Evolutionary conservation across 192 early-diverging fungal species (phyloP), one percentile per base, ranked within the genome.

Genomic region (Coemansia sp.): DNA sequence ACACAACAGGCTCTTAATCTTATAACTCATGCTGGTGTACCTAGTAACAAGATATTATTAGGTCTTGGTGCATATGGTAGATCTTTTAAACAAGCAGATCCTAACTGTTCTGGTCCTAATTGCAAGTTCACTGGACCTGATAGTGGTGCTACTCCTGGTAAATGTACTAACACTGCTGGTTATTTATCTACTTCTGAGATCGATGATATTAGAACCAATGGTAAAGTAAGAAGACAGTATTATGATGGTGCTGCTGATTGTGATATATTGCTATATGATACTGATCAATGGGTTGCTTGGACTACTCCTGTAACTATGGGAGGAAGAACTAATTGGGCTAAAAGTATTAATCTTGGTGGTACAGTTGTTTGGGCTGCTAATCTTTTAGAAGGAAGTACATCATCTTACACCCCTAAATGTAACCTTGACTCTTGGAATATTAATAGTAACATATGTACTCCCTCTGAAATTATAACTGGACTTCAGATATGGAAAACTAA

Each of bases 11-110:
- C 74, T 9, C 15, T 79, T 1, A 60, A 9, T 34, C 57, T 79
- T 20, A 38, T 79, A 8, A 67, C 66, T 22, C 58, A 76, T 57
- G 78, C 78, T 38, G 78, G 78, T 33, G 78, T 79, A 56, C 68
- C 74, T n/a, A 59, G 34, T 2, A 76, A 76, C 57, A 79, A 79
- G 60, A 41, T 79, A 20, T 28, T 72, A 12, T 35, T 79, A 11
- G 78, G 78, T 43, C 17, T 79, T 11, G 69, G 53, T 48, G 63
- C 52, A 38, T 71, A 79, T 43, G 78, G 73, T n/a, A 65, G 78
- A 52, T 71, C 68, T 15, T 79, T 79, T 45, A 8, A 58, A 54
- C 65, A 70, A n/a, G 15, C 55, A 58, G 67, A 74, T 61, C 68
- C 78, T 9, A 71, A 65, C 38, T 79, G 78, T 53, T 28, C 15